Base-by-base conservation (phyloP, 2,329 filamentous ascomycete genomes). In the Diaporthe vaccinii region DNA sequence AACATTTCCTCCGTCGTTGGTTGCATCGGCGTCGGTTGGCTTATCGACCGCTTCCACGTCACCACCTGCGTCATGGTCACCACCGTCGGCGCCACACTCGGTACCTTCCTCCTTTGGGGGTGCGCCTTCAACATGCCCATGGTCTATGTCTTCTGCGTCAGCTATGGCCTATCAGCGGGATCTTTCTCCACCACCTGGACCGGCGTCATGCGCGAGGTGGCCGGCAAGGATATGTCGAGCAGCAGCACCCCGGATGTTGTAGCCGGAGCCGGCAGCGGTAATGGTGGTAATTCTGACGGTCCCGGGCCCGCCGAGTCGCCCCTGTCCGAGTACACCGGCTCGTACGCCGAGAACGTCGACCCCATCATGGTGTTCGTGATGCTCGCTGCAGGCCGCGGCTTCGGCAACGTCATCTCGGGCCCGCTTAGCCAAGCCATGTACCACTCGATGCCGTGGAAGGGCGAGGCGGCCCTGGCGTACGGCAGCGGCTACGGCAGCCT, bases 161-260 rank as follows among this genome's bases (percentile, higher is more conserved):
- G 88, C 6, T 94, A 92, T 79, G 92, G 92, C 0, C 85, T 93
- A 78, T 93, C 93, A 73, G 91, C 91, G 0, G 90, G 91, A 0
- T 89, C 90, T 0, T 94, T 91, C 79, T 90, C 89, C 2, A 89
- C 89, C 0, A 89, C 91, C 0, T 94, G 91, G 91, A 86, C 89
- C 0, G 90, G 90, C 0, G 86, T 90, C 78, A 89, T 89, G 87
- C 83, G 80, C 53, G 85, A 87, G 74, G 79, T 87, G 14, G 78
- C 81, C 8, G 80, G 79, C 57, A 75, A 76, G 65, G 75, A 73
- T 51, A 70, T 70, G 73, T 25, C 55, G 34, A 65, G 59, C 49
- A 55, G 34, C 49, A 44, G 57, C 57, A 75, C 75, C 46, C 73
- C 73, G 17, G 53, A 55, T 31, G 53, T 55, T 8, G 53, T 7